Evolutionary conservation across 2,329 filamentous ascomycete genomes (phyloP), one percentile per base, ranked within the genome.

Genomic region (Fusarium nematophilum): DNA sequence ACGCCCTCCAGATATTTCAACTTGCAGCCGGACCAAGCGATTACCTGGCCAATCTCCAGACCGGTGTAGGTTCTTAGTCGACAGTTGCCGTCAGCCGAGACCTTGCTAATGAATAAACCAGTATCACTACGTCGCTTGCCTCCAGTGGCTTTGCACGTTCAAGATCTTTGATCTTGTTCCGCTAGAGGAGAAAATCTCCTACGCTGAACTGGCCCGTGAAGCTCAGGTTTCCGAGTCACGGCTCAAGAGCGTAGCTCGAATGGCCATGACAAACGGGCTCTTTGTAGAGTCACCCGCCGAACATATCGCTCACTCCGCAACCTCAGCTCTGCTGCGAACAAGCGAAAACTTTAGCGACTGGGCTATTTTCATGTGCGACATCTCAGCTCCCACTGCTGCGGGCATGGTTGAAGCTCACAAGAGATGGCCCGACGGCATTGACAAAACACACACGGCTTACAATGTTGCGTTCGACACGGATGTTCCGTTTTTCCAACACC

Each of bases 401-500:
- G 49, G 25, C 8, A 53, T 53, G 49, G 40, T 53, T 3, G 4
- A n/a, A 5, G 49, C 49, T 11, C 38, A 33, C 7, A 27, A 46
- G 11, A 46, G 46, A 4, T 53, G 49, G 49, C 49, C 49, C 18
- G 34, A 34, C 7, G 39, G 34, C 2, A 34, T 39, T 3, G 33
- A 39, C 4, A 53, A 53, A 18, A 46, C 49, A 1, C 33, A 53
- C 6, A 53, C 49, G 10, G 49, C 49, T 1, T 53, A 53, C 33
- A 53, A 53, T 15, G 23, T 53, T 13, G 49, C 49, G 7, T 53
- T 53, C 10, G 8, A 38, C 18, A 33, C 38, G 13, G 21, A 34
- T 23, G 13, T 53, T 8, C 40, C 49, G 3, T 53, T 53, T 15
- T 53, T 53, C 13, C 40, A 53, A 14, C 49, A 53, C n/a, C 21